Base-by-base conservation (phyloP, 257 asterid species). In the Gynochthodes officinalis region DNA sequence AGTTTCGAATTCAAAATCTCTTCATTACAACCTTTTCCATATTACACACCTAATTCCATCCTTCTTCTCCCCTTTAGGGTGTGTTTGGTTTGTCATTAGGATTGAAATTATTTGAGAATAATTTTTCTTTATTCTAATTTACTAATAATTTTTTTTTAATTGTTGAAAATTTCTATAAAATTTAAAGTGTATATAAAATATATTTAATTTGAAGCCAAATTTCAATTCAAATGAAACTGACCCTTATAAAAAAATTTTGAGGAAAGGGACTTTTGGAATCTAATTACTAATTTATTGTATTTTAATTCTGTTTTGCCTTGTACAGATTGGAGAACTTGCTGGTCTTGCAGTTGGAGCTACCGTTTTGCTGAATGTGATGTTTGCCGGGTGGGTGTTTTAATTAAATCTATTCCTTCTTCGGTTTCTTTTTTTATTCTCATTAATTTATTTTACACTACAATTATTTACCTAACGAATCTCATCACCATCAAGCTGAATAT, bases 281-380 rank as follows among this genome's bases (percentile, higher is more conserved):
- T 70, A 32, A 74, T 35, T 27, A 28, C 0, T 37, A 46, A 35
- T 28, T 48, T 42, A 3, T 25, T 30, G 14, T 48, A 15, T 44
- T 65, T 64, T 21, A 2, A 35, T 59, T 48, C 7, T 35, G 35
- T n/a, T 50, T 70, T n/a, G n/a, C 64, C 35, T 4, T 64, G 58
- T 82, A 76, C 76, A 92, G 98, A 92, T 92, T 48, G 98, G 98
- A 50, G 98, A 93, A 76, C 93, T 93, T 62, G 98, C 97, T 28
- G 98, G 98, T n/a, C 80, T 93, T 21, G 98, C 98, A 1, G 86
- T 93, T 81, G 98, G 98, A 77, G 86, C 98, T 68, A 89, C 96
- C 70, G 80, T 93, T 70, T 76, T 90, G 79, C 93, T 90, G 2
- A 93, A 93, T 79, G 97, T 90, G 7, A 90, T 93, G 96, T 80